phyloP scores from a whole-genome alignment of 2,329 filamentous ascomycete species.

The Hypoxylon sp. region DNA sequence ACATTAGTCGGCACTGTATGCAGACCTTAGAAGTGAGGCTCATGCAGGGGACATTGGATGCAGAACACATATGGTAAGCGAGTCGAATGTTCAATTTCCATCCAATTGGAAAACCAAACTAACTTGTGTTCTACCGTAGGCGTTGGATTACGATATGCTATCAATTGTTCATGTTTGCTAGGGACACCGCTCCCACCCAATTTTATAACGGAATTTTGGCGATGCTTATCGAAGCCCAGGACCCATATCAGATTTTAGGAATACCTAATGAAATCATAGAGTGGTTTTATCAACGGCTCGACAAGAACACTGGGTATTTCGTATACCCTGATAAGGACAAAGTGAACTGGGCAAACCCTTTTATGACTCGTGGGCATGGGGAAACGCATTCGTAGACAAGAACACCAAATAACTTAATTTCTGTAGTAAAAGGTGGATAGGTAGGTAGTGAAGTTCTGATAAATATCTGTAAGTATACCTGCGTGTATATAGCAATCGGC shows the following conservation, averaged over 20 bases:
- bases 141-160: slow-evolving; percentile 42
- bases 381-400: slow-evolving; percentile 27
- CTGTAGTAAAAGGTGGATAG: not conserved
- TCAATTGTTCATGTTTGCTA: slow-evolving; percentile 35
- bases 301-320: slow-evolving; percentile 40
- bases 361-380: slow-evolving; percentile 41
- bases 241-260: not conserved
- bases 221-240: not conserved
- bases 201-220: slow-evolving; percentile 17
- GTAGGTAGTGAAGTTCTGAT: not conserved
- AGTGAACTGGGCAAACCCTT: slow-evolving; percentile 43
- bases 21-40: slow-evolving; percentile 47
- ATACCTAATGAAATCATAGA: slow-evolving; percentile 6
- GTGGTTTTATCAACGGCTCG: slow-evolving; percentile 23
- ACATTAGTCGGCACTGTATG: fast-evolving
- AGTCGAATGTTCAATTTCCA: not conserved
- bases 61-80: slow-evolving; percentile 42
- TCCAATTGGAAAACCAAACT: slow-evolving; percentile 4
- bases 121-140: slow-evolving; percentile 25
- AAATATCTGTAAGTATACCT: not conserved
- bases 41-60: slow-evolving; percentile 48
- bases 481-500: not conserved
- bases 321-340: slow-evolving; percentile 61
- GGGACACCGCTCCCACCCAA: slow-evolving; percentile 58
- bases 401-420: not conserved